These are phyloP conservation scores for Saccharomycopsis fibuligera DNA, from an alignment of 805 yeast genomes.

Conservation along the genomic window DNA sequence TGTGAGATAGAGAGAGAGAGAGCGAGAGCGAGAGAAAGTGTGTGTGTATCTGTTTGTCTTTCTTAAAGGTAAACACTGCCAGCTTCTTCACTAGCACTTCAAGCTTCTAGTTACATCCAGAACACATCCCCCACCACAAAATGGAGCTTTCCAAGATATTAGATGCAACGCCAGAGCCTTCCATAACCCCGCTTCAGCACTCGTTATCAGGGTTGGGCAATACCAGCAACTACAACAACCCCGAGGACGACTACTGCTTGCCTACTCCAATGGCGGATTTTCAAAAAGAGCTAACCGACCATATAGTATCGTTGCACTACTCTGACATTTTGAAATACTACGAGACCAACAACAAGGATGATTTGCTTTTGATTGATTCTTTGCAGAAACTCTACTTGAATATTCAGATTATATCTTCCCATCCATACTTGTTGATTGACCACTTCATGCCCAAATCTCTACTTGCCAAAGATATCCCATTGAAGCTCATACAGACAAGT, in stretches of 20 bases:
- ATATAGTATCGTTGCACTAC: conserved; percentile 85
- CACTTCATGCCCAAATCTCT: conserved; percentile 82
- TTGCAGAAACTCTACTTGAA: conserved; percentile 69
- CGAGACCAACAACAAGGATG: conserved; percentile 45
- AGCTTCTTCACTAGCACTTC: too few species aligned
- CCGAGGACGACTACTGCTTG: conserved; percentile 59
- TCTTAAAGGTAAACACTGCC: too few species aligned
- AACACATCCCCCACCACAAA: background rate
- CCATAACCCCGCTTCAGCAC: conserved; percentile 44
- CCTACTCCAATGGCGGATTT: conserved; percentile 82
- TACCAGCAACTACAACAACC: conserved; percentile 25
- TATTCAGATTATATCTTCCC: conserved; percentile 75
- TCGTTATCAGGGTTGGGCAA: conserved; percentile 27
- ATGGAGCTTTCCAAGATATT: conserved; percentile 74
- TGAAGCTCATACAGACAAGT: conserved; percentile 65
- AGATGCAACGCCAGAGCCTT: conserved; percentile 82
- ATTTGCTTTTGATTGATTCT: conserved; percentile 63
- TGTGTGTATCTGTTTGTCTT: too few species aligned
- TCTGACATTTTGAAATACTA: conserved; percentile 84
- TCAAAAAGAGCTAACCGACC: conserved; percentile 85
- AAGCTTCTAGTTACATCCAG: too few species aligned
- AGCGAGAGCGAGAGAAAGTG: too few species aligned
- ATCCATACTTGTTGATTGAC: conserved; percentile 79
- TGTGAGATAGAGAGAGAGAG: too few species aligned
- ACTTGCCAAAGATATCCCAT: conserved; percentile 63